Evolutionary conservation across 345 rosid species (phyloP), one percentile per base, ranked within the genome.

Genomic region (Erysimum cheiranthoides): DNA sequence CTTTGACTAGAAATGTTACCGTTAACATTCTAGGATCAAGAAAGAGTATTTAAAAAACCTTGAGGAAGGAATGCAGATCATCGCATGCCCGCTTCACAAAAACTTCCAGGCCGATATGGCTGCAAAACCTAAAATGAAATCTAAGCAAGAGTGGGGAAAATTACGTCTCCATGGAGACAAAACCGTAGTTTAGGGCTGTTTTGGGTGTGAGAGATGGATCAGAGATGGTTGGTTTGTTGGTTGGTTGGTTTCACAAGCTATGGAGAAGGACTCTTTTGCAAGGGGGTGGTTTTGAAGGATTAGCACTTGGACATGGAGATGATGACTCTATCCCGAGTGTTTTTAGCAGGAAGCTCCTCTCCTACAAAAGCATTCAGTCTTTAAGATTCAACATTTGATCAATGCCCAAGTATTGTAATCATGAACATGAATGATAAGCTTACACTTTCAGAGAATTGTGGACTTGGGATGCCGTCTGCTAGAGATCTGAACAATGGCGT

Each of bases 191-290:
- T 21, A 21, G 1, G 25, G 40, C 11, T 10, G 80, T 32, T 42
- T 27, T 43, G 49, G 61, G 35, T 61, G 0, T 11, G 45, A 47
- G 74, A 45, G 56, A 50, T 50, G 56, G 12, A 50, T 1, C 56
- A 21, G 58, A 61, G 70, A 38, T 53, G 68, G 52, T 47, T 52
- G 65, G 64, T n/a, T 74, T 70, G 66, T 31, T 50, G 46, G 21
- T 56, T 56, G 68, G 68, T 54, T 21, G 25, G 25, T 21, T 21
- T 85, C 78, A 94, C 81, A 94, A 86, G 82, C 97, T 92, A 67
- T 87, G 95, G 46, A 94, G 97, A 73, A 94, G 97, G 81, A 89
- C 95, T 82, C 98, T 83, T 86, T 86, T 90, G 96, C 98, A 94
- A 76, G 88, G 84, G 6, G 98, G 98, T 75, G 92, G 92, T 70